A percentile compares a stretch with the other conserved stretches of the same genome.
phyloP scores from a whole-genome alignment of 192 early-diverging fungal species.

The Spizellomyces sp. region DNA sequence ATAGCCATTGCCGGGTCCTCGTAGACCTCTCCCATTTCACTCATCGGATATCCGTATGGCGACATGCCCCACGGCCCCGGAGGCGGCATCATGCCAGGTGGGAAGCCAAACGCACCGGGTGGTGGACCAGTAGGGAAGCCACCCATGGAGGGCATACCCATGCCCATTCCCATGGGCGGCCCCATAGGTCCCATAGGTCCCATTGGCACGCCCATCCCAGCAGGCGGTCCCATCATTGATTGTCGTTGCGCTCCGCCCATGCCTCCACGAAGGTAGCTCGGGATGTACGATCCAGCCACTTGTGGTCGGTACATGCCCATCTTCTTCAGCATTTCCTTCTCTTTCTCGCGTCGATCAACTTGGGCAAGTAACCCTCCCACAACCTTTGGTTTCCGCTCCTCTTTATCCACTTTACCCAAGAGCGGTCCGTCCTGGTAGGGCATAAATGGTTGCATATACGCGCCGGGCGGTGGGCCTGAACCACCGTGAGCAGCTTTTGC shows the following conservation, averaged over 20 bases:
- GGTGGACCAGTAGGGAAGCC: too few relatives aligned
- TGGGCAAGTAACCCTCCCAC: conserved; percentile 44
- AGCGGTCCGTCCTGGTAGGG: conserved; percentile 34
- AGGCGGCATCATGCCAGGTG: conserved; percentile 7
- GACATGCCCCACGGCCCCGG: conserved; percentile 1
- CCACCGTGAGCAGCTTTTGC: conserved; percentile 2
- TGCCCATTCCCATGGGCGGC: conserved; percentile 15
- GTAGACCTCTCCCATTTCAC: conserved; percentile 22
- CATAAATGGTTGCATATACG: not conserved
- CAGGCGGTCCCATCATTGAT: conserved; percentile 2
- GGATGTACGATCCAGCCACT: conserved; percentile 17
- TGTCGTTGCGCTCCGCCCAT: not conserved
- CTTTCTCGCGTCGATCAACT: conserved; percentile 42
- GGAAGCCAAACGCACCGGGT: not conserved
- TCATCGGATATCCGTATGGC: conserved; percentile 24
- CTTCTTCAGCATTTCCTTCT: conserved; percentile 49
- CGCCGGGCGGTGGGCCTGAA: not conserved
- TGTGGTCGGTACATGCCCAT: conserved; percentile 27
- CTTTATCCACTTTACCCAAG: conserved; percentile 35
- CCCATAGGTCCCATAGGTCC: conserved; percentile 6
- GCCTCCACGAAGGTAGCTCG: conserved; percentile 26
- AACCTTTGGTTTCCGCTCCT: conserved; percentile 35
- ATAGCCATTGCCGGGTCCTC: conserved; percentile 29
- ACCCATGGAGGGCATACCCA: conserved; percentile 22
- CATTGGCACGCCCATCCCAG: conserved; percentile 14